A percentile compares a stretch with the other conserved stretches of the same genome.
Conservation (phyloP, 208 protist genomes). For the Zelonia costaricensis region DNA sequence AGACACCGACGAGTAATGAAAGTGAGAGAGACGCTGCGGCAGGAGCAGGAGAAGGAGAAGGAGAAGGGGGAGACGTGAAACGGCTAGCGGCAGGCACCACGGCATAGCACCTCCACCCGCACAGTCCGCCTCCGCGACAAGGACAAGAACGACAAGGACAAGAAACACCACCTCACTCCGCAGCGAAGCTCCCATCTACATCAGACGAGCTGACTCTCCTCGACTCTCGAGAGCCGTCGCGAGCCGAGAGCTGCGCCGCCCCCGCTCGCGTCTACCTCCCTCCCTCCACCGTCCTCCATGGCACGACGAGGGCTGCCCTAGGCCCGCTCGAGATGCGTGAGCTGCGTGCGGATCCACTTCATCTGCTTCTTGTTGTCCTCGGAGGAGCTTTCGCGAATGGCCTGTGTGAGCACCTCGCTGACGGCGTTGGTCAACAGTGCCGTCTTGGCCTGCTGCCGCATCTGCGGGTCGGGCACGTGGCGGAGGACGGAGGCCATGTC, state of each 20-base stretch:
- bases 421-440: conserved; percentile 58
- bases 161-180: too few relatives aligned
- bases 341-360: conserved; percentile 64
- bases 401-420: conserved; percentile 32
- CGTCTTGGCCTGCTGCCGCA: conserved; percentile 63
- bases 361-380: conserved; percentile 60
- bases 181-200: too few relatives aligned
- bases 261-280: not conserved
- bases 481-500: conserved; percentile 84
- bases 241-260: not conserved
- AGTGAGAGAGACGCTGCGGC: not conserved
- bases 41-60: not conserved
- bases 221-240: too few relatives aligned
- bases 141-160: too few relatives aligned
- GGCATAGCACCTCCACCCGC: too few relatives aligned
- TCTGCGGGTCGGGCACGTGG: conserved; percentile 32
- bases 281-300: too few relatives aligned
- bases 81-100: too few relatives aligned
- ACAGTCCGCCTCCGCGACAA: too few relatives aligned
- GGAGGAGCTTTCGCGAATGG: conserved; percentile 19
- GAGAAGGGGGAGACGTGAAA: conserved; percentile 24
- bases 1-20: not conserved
- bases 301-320: too few relatives aligned
- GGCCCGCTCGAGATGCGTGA: conserved; percentile 43
- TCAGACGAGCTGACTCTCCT: too few relatives aligned